Percentiles rank a stretch among this genome's conserved stretches.
phyloP scores from a whole-genome alignment of 2,329 filamentous ascomycete species.

The Cylindrodendrum hubeiense region DNA sequence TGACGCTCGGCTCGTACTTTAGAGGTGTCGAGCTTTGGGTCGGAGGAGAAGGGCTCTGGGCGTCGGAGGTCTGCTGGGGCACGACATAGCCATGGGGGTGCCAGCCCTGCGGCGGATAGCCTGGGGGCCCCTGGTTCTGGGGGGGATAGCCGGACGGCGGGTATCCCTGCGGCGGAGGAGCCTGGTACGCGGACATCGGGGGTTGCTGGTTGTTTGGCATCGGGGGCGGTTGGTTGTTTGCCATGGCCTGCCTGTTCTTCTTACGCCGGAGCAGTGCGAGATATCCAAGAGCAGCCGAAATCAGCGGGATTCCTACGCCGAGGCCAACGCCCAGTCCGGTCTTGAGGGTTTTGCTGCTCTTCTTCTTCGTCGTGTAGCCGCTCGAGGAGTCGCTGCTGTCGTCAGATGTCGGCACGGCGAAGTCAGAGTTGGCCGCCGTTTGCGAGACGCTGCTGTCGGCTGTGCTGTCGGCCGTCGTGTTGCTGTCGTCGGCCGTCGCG shows the following conservation, averaged over 20 bases:
- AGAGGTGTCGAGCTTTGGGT: background rate
- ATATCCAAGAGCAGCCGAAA: constrained; percentile 7
- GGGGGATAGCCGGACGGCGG: background rate
- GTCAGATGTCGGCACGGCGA: background rate
- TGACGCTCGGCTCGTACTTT: constrained; percentile 6
- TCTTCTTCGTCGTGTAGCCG: background rate
- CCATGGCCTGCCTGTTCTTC: background rate
- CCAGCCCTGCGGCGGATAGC: constrained; percentile 15
- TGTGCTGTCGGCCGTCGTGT: background rate
- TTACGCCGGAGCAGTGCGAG: constrained; percentile 10
- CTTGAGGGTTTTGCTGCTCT: background rate
- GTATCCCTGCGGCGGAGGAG: background rate
- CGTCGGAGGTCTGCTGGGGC: too few species aligned
- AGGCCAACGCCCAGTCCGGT: constrained; percentile 14
- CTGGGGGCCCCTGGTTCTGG: background rate
- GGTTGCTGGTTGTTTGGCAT: background rate
- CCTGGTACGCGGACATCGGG: background rate
- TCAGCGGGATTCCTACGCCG: constrained; percentile 15
- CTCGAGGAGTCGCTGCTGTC: background rate
- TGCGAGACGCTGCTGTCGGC: background rate
- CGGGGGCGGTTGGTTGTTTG: background rate
- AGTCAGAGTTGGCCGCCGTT: background rate
- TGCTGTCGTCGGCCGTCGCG: background rate
- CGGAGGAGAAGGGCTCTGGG: too few species aligned
- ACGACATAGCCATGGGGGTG: background rate